A percentile compares a stretch with the other conserved stretches of the same genome.
phyloP scores from a whole-genome alignment of 192 early-diverging fungal genomes.

The Coemansia sp. region DNA sequence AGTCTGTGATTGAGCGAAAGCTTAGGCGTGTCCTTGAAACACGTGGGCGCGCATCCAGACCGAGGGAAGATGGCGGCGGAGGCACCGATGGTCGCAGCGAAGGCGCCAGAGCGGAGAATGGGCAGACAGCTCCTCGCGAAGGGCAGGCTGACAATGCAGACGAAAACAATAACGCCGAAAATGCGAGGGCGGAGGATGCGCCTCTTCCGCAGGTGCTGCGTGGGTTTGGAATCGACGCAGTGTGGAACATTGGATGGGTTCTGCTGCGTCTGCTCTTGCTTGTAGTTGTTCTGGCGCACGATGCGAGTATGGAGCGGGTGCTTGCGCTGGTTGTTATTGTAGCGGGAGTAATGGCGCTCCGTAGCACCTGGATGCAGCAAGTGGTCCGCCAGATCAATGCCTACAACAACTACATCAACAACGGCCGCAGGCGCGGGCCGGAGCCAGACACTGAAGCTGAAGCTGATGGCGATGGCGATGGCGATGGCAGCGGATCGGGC shows the following conservation, averaged over 20 bases:
- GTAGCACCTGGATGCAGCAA: conserved; percentile 31
- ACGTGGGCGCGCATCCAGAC: neutral
- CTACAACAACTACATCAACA: conserved; percentile 11
- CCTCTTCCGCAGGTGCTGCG: conserved; percentile 26
- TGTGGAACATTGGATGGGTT: conserved; percentile 38
- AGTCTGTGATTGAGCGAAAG: neutral
- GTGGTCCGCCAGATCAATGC: conserved; percentile 10
- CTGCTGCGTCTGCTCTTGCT: conserved; percentile 38
- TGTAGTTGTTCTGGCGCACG: conserved; percentile 36
- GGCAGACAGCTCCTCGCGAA: neutral
- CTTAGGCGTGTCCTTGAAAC: neutral
- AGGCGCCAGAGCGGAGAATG: neutral
- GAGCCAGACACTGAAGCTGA: neutral
- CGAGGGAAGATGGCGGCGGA: neutral
- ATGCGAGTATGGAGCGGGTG: conserved; percentile 41
- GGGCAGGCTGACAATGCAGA: neutral
- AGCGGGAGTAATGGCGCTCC: conserved; percentile 15
- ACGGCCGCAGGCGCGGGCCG: neutral
- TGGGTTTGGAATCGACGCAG: conserved; percentile 26
- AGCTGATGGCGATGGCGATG: neutral
- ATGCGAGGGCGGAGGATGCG: neutral
- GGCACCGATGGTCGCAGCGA: neutral
- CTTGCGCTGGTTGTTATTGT: conserved; percentile 17
- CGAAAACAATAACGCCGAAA: neutral
- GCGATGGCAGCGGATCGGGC: too few species aligned